Base-by-base conservation (phyloP, 2,329 filamentous ascomycete genomes). In the Phyllosticta citriasiana region DNA sequence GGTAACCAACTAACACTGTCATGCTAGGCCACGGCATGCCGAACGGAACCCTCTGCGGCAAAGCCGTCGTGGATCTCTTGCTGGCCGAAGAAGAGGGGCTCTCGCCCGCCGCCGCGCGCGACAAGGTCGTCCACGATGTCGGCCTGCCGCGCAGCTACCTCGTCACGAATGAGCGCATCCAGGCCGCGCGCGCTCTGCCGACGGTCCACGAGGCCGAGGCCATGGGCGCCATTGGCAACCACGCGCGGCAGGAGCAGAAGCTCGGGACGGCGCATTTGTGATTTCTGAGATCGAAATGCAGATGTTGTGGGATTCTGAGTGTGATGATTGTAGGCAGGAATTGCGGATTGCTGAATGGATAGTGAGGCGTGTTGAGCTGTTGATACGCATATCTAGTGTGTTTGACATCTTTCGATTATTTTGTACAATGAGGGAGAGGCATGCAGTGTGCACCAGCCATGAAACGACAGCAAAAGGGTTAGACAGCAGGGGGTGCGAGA, bases 11-110 rank as follows among this genome's bases (percentile, higher is more conserved):
- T 40, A 0, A 27, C 16, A n/a, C 30, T 47, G 19, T 22, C 33
- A 24, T 26, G 35, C 16, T 57, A 61, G 59, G 78, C 0, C 88
- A 92, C 71, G 89, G 89, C 0, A 91, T 91, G 88, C 87, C 88
- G 22, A 85, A 86, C 66, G 84, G 87, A 16, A 85, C 85, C 64
- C 74, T 89, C 51, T 85, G 82, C 66, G 88, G 82, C 1, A 82
- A 84, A 62, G 84, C 84, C 1, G 82, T 84, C 12, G 86, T 83
- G 9, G 74, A 81, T 55, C 81, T 87, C 77, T 82, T 89, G 59
- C 66, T 80, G 61, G 76, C 76, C 1, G 70, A 70, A 24, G 67
- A 67, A 12, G 71, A 69, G 0, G 73, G 72, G n/a, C 70, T 72
- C 4, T 73, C 73, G 9, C 25, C 71, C 26, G 47, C 33, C 2